Evolutionary conservation across 2,329 filamentous ascomycete species (phyloP).

Genomic region (Xylariaceae sp.): DNA sequence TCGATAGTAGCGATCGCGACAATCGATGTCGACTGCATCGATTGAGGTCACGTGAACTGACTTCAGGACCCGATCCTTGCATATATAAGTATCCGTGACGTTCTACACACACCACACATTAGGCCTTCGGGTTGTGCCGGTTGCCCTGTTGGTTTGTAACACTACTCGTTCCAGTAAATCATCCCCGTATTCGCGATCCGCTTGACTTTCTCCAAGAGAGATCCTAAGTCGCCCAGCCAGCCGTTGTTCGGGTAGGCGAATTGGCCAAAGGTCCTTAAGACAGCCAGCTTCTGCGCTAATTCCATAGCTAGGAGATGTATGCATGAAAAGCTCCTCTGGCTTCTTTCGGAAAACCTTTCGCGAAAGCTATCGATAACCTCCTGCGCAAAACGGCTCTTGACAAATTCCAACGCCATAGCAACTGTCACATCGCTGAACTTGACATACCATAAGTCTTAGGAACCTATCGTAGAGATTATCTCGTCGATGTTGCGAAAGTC

Average conservation of each 20-base stretch:
- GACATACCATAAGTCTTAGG: not conserved
- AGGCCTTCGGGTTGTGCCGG: too few species aligned
- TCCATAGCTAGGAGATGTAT: not conserved
- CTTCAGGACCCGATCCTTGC: too few species aligned
- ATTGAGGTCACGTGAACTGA: too few species aligned
- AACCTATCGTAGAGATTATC: not conserved
- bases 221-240: not conserved
- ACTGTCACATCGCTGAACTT: not conserved
- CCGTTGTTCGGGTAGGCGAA: not conserved
- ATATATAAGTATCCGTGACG: too few species aligned
- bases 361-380: too few species aligned
- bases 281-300: not conserved
- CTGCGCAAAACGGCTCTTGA: not conserved
- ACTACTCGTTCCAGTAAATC: conserved; percentile 1
- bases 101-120: too few species aligned
- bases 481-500: conserved; percentile 1
- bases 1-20: too few species aligned
- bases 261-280: not conserved
- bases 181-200: not conserved
- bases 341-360: not conserved
- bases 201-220: not conserved
- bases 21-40: too few species aligned
- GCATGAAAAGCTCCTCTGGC: conserved; percentile 1
- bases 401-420: not conserved
- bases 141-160: too few species aligned